Conservation (phyloP, 164 flowering plant species). For the Houttuynia cordata region DNA sequence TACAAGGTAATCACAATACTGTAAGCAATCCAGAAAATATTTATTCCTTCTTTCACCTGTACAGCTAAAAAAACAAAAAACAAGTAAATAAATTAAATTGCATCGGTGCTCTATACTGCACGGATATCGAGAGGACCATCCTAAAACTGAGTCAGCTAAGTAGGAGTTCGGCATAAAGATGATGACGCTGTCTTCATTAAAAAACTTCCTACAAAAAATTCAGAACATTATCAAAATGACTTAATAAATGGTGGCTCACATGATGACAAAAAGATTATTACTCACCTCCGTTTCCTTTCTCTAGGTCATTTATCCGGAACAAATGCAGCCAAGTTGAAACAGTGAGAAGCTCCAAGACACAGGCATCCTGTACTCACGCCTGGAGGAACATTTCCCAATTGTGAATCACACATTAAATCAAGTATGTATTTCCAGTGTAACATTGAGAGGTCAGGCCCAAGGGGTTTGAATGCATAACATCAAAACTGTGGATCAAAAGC, state of each 20-base stretch:
- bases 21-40: not conserved
- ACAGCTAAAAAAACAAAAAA: not conserved
- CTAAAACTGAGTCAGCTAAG: not conserved
- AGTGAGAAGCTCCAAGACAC: not conserved
- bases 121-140: not conserved
- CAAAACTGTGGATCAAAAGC: conserved; percentile 40
- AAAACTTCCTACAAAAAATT: not conserved
- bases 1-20: not conserved
- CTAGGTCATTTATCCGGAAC: too few relatives aligned
- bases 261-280: too few relatives aligned
- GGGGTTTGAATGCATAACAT: not conserved
- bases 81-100: too few relatives aligned
- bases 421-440: not conserved
- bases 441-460: not conserved
- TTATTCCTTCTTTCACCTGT: not conserved
- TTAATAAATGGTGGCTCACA: not conserved
- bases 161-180: not conserved
- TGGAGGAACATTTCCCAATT: not conserved
- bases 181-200: not conserved
- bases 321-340: not conserved
- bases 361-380: not conserved
- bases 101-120: not conserved
- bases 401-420: not conserved
- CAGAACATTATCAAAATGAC: too few relatives aligned
- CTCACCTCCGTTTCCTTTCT: not conserved